A percentile compares a stretch with the other conserved stretches of the same genome.
phyloP scores from a whole-genome alignment of 1,139 yeast genomes.

The Pichia sp. region DNA sequence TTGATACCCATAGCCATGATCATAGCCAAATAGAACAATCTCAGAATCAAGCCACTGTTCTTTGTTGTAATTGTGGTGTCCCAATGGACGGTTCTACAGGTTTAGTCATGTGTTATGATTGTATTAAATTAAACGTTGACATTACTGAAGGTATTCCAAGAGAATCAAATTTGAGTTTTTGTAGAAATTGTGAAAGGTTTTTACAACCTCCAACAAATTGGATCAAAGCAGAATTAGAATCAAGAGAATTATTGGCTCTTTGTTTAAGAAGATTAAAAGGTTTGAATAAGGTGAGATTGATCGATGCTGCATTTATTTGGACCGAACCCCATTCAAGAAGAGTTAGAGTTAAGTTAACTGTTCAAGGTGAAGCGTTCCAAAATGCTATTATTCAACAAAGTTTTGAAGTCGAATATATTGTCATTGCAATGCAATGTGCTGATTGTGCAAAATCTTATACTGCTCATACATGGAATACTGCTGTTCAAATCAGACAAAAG shows the following conservation, averaged over 20 bases:
- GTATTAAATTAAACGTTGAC: slow-evolving; percentile 90
- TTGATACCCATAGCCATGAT: slow-evolving; percentile 30
- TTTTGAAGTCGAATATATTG: slow-evolving; percentile 91
- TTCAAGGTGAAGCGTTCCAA: slow-evolving; percentile 93
- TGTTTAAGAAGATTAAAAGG: slow-evolving; percentile 88
- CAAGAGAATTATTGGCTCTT: slow-evolving; percentile 84
- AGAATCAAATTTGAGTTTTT: slow-evolving; percentile 86
- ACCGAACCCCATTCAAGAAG: slow-evolving; percentile 98
- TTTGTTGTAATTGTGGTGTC: slow-evolving; percentile 97
- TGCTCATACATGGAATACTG: slow-evolving; percentile 95
- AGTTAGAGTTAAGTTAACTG: slow-evolving; percentile 81
- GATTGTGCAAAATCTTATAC: slow-evolving; percentile 98
- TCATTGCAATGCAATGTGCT: slow-evolving; percentile 94
- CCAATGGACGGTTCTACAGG: slow-evolving; percentile 97
- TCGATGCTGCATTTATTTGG: slow-evolving; percentile 96
- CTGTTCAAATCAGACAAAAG: slow-evolving; percentile 95
- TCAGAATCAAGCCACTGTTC: slow-evolving; percentile 58
- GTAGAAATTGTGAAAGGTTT: slow-evolving; percentile 95
- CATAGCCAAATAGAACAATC: slow-evolving; percentile 12
- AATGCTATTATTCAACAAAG: slow-evolving; percentile 92
- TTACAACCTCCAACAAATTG: slow-evolving; percentile 93
- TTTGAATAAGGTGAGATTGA: slow-evolving; percentile 74
- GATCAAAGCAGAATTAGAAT: slow-evolving; percentile 86
- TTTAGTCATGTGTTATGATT: slow-evolving; percentile 93
- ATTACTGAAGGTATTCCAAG: slow-evolving; percentile 94